These are phyloP conservation scores for Hanseniaspora clermontiae DNA, from an alignment of 805 yeast genomes.

Conservation along the genomic window DNA sequence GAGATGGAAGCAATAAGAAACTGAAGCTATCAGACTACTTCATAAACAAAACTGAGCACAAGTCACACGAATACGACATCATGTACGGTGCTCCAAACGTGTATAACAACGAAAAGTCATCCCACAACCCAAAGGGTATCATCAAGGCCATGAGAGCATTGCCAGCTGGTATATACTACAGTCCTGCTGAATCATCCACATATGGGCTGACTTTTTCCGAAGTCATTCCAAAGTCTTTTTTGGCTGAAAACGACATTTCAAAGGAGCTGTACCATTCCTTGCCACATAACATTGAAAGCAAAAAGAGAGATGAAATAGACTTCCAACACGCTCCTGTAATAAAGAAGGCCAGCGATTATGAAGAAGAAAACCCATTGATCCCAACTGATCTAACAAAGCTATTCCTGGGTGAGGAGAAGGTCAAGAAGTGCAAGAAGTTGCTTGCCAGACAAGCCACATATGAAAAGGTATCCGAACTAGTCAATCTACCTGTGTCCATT, in stretches of 20 bases:
- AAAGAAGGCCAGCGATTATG: conserved; percentile 18
- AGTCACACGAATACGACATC: background rate
- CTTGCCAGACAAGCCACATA: background rate
- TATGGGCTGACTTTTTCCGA: conserved; percentile 34
- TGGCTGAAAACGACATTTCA: conserved; percentile 52
- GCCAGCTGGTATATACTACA: conserved; percentile 47
- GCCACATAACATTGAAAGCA: conserved; percentile 23
- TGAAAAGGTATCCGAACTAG: background rate
- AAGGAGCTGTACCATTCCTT: conserved; percentile 24
- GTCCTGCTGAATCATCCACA: conserved; percentile 56
- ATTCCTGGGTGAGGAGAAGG: background rate
- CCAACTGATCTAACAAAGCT: background rate
- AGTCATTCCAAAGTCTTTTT: conserved; percentile 54
- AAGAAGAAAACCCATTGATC: background rate
- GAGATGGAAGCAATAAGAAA: background rate
- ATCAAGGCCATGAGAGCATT: conserved; percentile 26
- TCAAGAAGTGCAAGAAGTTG: background rate
- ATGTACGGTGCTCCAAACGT: conserved; percentile 35
- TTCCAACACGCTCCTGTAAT: conserved; percentile 33
- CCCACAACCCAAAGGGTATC: conserved; percentile 47
- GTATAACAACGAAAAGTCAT: conserved; percentile 51
- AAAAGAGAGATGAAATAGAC: conserved; percentile 20
- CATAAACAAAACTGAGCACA: background rate
- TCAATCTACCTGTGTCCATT: background rate
- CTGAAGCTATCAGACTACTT: conserved; percentile 2